phyloP scores from a whole-genome alignment of 768 basidiomycete species.

The Guyanaporus albipodus region DNA sequence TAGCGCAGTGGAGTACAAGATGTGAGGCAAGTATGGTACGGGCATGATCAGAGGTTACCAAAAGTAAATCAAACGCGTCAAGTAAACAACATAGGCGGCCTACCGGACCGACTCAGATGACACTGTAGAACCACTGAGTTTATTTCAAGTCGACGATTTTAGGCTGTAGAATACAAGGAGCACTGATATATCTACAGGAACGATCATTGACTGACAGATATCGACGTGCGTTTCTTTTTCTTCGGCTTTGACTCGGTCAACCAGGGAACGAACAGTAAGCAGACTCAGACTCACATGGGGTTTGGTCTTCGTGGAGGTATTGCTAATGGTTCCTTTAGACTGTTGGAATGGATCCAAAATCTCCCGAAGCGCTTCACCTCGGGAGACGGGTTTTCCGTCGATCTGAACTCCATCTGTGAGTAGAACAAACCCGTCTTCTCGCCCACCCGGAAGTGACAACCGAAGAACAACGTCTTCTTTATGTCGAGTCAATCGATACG shows the following conservation, averaged over 20 bases:
- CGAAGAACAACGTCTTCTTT: conserved; percentile 22
- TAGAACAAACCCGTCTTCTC: conserved; percentile 20
- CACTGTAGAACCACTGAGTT: too few species aligned
- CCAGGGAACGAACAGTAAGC: background rate
- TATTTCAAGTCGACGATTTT: background rate
- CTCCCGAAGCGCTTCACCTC: conserved; percentile 16
- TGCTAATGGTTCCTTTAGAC: background rate
- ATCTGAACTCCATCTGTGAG: conserved; percentile 24
- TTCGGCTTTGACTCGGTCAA: conserved; percentile 15
- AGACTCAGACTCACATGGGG: conserved; percentile 10
- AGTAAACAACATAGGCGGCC: too few species aligned
- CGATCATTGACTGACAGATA: background rate
- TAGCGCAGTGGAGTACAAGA: conserved; percentile 61
- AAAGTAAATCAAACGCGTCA: background rate
- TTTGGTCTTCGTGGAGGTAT: conserved; percentile 13
- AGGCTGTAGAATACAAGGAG: background rate
- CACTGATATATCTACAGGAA: background rate
- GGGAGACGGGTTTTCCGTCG: conserved; percentile 22
- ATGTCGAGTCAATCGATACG: conserved; percentile 19
- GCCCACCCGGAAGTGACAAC: conserved; percentile 8
- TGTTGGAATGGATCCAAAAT: conserved; percentile 20
- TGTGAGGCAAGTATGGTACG: conserved; percentile 54
- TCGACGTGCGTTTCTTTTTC: conserved; percentile 13
- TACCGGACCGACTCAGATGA: background rate
- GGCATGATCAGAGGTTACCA: conserved; percentile 15